Conservation (phyloP, 495 filamentous ascomycete species). For the Penicillium daleae region DNA sequence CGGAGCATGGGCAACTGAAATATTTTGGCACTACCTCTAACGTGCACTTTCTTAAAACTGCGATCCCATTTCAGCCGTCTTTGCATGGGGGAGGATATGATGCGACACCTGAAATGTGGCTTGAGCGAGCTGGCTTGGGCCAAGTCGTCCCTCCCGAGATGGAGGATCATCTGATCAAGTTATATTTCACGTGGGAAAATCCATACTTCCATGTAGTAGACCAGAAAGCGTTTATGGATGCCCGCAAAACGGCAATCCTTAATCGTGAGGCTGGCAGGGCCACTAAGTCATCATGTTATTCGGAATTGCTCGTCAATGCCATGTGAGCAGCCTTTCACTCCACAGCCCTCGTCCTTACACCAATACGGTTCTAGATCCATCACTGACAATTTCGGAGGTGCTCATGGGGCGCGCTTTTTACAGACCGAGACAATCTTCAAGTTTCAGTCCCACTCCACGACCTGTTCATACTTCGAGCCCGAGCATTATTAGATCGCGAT, state of each 20-base stretch:
- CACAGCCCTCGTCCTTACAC: neutral
- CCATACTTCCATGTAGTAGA: slow-evolving; percentile 31
- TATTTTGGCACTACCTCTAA: slow-evolving; percentile 30
- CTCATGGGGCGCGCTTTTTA: slow-evolving; percentile 4
- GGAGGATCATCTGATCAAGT: slow-evolving; percentile 28
- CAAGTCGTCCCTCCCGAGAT: slow-evolving; percentile 10
- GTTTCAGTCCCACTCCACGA: slow-evolving; percentile 21
- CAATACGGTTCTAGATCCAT: neutral
- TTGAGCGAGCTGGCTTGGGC: slow-evolving; percentile 20
- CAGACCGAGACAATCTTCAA: neutral
- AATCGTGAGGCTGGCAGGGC: neutral
- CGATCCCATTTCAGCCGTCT: neutral
- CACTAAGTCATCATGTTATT: neutral
- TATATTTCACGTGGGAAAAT: slow-evolving; percentile 37
- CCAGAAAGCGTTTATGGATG: slow-evolving; percentile 17
- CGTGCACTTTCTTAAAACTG: slow-evolving; percentile 21
- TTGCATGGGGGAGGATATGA: neutral
- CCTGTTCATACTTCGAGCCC: slow-evolving; percentile 26
- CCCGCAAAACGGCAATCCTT: slow-evolving; percentile 12
- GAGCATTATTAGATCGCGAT: slow-evolving; percentile 28
- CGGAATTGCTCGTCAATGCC: slow-evolving; percentile 4
- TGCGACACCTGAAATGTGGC: slow-evolving; percentile 2
- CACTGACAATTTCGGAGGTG: neutral
- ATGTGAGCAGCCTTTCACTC: neutral
- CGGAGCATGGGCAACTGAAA: slow-evolving; percentile 29